Conservation (phyloP, 83 land plant genomes). For the Diphasiastrum complanatum region DNA sequence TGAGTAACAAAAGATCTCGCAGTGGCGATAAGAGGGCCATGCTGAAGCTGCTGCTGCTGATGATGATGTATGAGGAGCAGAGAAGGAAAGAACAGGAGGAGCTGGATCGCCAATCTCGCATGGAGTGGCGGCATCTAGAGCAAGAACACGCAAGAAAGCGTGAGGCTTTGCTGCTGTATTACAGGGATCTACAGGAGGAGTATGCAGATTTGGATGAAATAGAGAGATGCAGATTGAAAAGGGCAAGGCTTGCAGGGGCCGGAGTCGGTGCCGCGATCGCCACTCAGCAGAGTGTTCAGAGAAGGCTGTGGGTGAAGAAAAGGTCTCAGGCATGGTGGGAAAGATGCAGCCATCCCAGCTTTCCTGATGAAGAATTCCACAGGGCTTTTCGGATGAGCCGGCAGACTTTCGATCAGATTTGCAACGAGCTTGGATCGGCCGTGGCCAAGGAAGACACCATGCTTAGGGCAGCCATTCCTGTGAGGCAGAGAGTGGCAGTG, state of each 20-base stretch:
- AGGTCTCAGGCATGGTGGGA: constrained; percentile 66
- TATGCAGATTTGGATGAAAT: constrained; percentile 30
- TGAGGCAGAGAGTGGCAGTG: constrained; percentile 83
- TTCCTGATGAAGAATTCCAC: constrained; percentile 75
- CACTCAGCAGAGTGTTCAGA: constrained; percentile 42
- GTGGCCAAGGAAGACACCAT: constrained; percentile 82
- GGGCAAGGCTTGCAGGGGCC: constrained; percentile 31
- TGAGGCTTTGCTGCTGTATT: constrained; percentile 27
- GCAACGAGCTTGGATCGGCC: constrained; percentile 58
- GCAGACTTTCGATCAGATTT: constrained; percentile 66
- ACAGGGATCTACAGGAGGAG: constrained; percentile 33
- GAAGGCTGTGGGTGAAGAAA: constrained; percentile 47
- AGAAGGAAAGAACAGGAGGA: constrained; percentile 41
- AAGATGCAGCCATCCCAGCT: constrained; percentile 58
- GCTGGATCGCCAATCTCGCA: constrained; percentile 24
- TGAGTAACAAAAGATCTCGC: too few species aligned
- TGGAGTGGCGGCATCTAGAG: constrained; percentile 34
- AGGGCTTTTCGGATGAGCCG: constrained; percentile 71
- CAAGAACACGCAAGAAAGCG: constrained; percentile 30
- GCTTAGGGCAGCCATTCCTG: constrained; percentile 81
- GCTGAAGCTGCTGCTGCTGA: constrained; percentile 26
- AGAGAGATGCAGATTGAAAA: constrained; percentile 29
- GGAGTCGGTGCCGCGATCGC: constrained; percentile 35
- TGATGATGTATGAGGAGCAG: constrained; percentile 32
- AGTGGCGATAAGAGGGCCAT: constrained; percentile 19